phyloP scores from a whole-genome alignment of 106 monocot species.

The Dioscorea dumetorum region DNA sequence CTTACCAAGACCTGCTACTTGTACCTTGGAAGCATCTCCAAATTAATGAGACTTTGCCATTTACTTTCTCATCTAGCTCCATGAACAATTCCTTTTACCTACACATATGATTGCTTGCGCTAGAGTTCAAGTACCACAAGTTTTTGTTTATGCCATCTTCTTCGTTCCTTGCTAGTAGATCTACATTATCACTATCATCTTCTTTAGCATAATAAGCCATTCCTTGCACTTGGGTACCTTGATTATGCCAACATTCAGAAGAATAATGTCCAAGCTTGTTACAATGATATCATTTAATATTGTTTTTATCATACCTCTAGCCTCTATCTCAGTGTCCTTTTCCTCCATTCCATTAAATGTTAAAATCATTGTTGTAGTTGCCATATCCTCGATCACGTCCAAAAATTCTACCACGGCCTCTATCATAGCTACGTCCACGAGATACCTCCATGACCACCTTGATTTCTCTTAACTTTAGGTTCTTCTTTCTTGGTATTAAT shows the following conservation, averaged over 20 bases:
- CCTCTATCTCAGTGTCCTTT: too few relatives aligned
- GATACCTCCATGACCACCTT: too few relatives aligned
- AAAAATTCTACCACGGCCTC: too few relatives aligned
- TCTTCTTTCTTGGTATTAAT: background rate
- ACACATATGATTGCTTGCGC: background rate
- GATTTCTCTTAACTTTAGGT: background rate
- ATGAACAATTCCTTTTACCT: too few relatives aligned
- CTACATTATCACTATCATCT: background rate
- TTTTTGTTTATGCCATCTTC: background rate
- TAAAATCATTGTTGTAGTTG: too few relatives aligned
- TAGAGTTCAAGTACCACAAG: background rate
- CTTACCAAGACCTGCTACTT: constrained; percentile 1
- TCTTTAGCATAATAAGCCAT: background rate
- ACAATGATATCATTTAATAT: background rate
- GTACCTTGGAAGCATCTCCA: constrained; percentile 7
- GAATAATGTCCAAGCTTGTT: background rate
- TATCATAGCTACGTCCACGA: too few relatives aligned
- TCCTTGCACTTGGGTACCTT: background rate
- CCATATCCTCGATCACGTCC: background rate
- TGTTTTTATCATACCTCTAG: too few relatives aligned
- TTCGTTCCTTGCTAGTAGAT: background rate
- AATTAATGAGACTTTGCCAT: constrained; percentile 4
- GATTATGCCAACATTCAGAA: too few relatives aligned
- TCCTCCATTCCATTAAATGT: too few relatives aligned
- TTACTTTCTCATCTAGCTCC: background rate